Percentiles rank a stretch among this genome's conserved stretches.
These are phyloP conservation scores for Multifurca ochricompacta DNA, from an alignment of 768 basidiomycete genomes.

Conservation along the genomic window DNA sequence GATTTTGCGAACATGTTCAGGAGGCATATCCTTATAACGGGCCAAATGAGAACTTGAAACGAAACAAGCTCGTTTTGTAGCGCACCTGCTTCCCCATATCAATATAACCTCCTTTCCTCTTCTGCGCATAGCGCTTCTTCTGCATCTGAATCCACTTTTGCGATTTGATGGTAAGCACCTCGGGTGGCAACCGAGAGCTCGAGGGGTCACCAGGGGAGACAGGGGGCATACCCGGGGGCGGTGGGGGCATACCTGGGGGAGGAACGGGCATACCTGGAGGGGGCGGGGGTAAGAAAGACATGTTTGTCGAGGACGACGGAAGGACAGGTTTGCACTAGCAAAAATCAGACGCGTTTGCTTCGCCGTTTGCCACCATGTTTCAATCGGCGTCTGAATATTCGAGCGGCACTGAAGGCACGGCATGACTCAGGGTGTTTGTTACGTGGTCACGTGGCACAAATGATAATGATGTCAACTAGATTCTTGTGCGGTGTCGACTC, in stretches of 20 bases:
- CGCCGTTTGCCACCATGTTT: slow-evolving; percentile 12
- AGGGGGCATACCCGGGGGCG: slow-evolving; percentile 27
- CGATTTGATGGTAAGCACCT: slow-evolving; percentile 82
- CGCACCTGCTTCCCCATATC: slow-evolving; percentile 90
- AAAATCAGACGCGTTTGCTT: slow-evolving; percentile 3
- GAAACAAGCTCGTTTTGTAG: neutral
- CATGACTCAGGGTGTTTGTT: no score
- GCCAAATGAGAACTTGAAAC: slow-evolving; percentile 21
- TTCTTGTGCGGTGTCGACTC: no score
- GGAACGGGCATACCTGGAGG: slow-evolving; percentile 30
- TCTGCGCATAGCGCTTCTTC: slow-evolving; percentile 86
- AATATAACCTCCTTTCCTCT: slow-evolving; percentile 80
- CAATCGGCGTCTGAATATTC: slow-evolving; percentile 10
- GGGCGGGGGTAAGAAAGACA: slow-evolving; percentile 28
- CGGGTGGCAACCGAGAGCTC: slow-evolving; percentile 43
- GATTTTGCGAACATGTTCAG: slow-evolving; percentile 98
- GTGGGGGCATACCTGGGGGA: slow-evolving; percentile 26
- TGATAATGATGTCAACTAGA: no score
- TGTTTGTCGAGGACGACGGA: slow-evolving; percentile 13
- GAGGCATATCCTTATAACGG: slow-evolving; percentile 70
- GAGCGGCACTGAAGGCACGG: no score
- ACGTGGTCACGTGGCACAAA: no score
- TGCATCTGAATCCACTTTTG: slow-evolving; percentile 97
- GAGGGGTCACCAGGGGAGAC: slow-evolving; percentile 27
- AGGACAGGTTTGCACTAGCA: neutral